Percentiles rank a stretch among this genome's conserved stretches.
Evolutionary conservation across 495 filamentous ascomycete genomes (phyloP).

Genomic region (Aspergillus coremiiformis): DNA sequence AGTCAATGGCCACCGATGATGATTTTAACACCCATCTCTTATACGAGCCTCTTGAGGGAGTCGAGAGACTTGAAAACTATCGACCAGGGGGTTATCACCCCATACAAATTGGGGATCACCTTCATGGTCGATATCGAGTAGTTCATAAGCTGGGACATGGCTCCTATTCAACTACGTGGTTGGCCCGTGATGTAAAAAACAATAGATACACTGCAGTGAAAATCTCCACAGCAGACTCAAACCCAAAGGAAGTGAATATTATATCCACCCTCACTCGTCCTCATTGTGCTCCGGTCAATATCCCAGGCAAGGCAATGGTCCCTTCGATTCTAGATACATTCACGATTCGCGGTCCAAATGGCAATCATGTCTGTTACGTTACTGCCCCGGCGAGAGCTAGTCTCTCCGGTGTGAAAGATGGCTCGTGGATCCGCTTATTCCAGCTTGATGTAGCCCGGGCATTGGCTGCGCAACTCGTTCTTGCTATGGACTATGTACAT

Average conservation of each 20-base stretch:
- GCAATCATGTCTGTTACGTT: slow-evolving; percentile 35
- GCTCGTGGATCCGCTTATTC: slow-evolving; percentile 27
- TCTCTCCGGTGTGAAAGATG: slow-evolving; percentile 24
- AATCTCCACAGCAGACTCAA: slow-evolving; percentile 25
- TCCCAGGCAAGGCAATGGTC: slow-evolving; percentile 19
- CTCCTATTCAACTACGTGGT: slow-evolving; percentile 30
- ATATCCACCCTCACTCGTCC: slow-evolving; percentile 18
- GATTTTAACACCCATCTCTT: slow-evolving; percentile 6
- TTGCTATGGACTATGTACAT: slow-evolving; percentile 28
- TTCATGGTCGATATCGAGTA: slow-evolving; percentile 29
- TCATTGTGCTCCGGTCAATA: neutral
- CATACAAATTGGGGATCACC: slow-evolving; percentile 27
- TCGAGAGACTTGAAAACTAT: slow-evolving; percentile 28
- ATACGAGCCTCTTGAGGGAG: slow-evolving; percentile 23
- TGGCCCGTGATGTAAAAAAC: slow-evolving; percentile 23
- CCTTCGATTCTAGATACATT: slow-evolving; percentile 36
- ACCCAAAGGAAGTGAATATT: slow-evolving; percentile 18
- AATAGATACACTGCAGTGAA: slow-evolving; percentile 29
- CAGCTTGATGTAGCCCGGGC: slow-evolving; percentile 35
- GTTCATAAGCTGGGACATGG: slow-evolving; percentile 33
- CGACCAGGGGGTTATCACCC: slow-evolving; percentile 28
- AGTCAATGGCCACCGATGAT: slow-evolving; percentile 11
- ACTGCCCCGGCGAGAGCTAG: slow-evolving; percentile 26
- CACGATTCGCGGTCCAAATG: slow-evolving; percentile 35
- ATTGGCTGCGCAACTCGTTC: slow-evolving; percentile 32